A percentile compares a stretch with the other conserved stretches of the same genome.
These are phyloP conservation scores for Mycena leptocephala DNA, from an alignment of 768 basidiomycete species.

Conservation along the genomic window DNA sequence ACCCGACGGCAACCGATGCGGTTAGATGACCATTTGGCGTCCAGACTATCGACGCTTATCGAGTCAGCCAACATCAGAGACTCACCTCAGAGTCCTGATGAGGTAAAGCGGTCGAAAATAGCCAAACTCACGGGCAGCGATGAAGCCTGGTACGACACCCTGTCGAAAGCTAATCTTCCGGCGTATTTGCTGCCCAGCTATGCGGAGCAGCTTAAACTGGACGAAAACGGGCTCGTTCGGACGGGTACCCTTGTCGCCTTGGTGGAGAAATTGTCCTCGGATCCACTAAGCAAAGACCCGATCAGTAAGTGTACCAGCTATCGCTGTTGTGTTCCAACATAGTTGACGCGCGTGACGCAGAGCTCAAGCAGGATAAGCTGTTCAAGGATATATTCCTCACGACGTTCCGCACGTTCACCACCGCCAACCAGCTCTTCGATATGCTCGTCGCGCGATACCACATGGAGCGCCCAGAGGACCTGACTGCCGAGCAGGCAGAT, in stretches of 20 bases:
- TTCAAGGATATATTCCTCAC: constrained; percentile 82
- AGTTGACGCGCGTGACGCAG: constrained; percentile 35
- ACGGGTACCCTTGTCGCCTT: constrained; percentile 82
- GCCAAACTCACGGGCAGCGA: constrained; percentile 58
- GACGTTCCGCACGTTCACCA: constrained; percentile 88
- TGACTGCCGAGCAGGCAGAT: constrained; percentile 67
- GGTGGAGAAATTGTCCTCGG: constrained; percentile 77
- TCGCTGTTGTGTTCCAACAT: not conserved
- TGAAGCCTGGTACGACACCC: constrained; percentile 58
- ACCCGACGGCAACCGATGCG: constrained; percentile 56
- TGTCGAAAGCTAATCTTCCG: constrained; percentile 57
- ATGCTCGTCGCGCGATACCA: constrained; percentile 77
- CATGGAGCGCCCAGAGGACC: constrained; percentile 64
- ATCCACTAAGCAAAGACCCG: constrained; percentile 58
- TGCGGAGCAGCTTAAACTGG: constrained; percentile 75
- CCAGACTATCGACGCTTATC: constrained; percentile 54
- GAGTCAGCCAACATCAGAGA: constrained; percentile 53
- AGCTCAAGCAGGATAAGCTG: constrained; percentile 46
- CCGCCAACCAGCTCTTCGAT: constrained; percentile 78
- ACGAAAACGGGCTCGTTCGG: constrained; percentile 76
- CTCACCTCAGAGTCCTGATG: constrained; percentile 44
- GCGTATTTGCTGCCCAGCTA: constrained; percentile 76
- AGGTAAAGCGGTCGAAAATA: constrained; percentile 50
- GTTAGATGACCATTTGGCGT: constrained; percentile 55
- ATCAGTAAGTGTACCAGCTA: constrained; percentile 63